These are phyloP conservation scores for Ogataea dorogensis DNA, from an alignment of 805 yeast genomes.

Conservation along the genomic window DNA sequence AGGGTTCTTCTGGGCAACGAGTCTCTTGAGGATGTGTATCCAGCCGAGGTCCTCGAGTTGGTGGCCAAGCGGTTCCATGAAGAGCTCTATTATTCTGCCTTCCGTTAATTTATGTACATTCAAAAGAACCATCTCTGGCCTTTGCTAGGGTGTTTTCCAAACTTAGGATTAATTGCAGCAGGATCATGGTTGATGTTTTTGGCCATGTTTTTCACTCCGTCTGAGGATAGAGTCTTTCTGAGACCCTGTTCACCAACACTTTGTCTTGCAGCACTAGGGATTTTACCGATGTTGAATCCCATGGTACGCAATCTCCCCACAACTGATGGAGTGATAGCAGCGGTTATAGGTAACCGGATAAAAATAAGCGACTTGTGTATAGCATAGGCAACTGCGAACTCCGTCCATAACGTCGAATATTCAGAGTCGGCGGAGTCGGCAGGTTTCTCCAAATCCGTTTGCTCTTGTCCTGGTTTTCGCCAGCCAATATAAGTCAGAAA, in stretches of 20 bases:
- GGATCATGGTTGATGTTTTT: slow-evolving; percentile 29
- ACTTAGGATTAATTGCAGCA: slow-evolving; percentile 43
- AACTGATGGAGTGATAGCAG: slow-evolving; percentile 83
- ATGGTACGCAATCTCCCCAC: slow-evolving; percentile 63
- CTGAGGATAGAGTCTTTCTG: slow-evolving; percentile 24
- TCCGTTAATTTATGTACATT: slow-evolving; percentile 35
- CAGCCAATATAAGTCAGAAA: slow-evolving; percentile 63
- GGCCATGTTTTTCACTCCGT: slow-evolving; percentile 27
- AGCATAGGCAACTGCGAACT: slow-evolving; percentile 88
- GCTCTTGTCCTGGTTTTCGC: slow-evolving; percentile 20
- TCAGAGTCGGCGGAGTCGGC: slow-evolving; percentile 21
- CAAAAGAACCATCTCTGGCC: slow-evolving; percentile 62
- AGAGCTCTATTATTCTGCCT: slow-evolving; percentile 67
- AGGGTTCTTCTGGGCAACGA: slow-evolving; percentile 71
- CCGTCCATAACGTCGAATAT: slow-evolving; percentile 61
- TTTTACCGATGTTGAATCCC: slow-evolving; percentile 76
- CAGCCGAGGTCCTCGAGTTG: slow-evolving; percentile 51
- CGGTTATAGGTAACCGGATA: slow-evolving; percentile 84
- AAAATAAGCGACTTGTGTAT: slow-evolving; percentile 84
- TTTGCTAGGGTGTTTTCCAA: slow-evolving; percentile 53
- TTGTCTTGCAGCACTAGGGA: slow-evolving; percentile 37
- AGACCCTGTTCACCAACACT: slow-evolving; percentile 28
- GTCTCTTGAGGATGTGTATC: slow-evolving; percentile 59
- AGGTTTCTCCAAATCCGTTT: no score
- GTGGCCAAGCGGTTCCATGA: slow-evolving; percentile 68